Evolutionary conservation across 306 rosid genomes (phyloP).

Genomic region (Corylus heterophylla): DNA sequence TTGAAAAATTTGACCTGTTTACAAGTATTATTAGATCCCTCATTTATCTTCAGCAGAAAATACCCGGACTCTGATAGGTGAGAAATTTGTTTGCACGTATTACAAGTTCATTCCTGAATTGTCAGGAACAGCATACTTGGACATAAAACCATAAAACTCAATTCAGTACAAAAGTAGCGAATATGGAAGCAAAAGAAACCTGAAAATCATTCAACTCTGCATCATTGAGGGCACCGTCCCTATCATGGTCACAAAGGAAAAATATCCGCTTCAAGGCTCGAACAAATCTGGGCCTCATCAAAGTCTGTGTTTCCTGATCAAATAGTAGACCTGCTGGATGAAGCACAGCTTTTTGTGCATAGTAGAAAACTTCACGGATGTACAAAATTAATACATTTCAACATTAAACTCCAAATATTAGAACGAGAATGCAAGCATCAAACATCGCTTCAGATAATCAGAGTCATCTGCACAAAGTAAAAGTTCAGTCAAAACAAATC

Average conservation of each 20-base stretch:
- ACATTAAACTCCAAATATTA: background rate
- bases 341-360: conserved; percentile 97
- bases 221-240: conserved; percentile 81
- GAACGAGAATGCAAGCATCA: conserved; percentile 6
- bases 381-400: conserved; percentile 31
- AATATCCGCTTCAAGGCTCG: conserved; percentile 93
- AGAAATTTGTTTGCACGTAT: background rate
- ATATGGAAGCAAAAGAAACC: conserved; percentile 22
- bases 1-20: conserved; percentile 93
- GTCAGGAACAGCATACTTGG: background rate
- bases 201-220: conserved; percentile 65
- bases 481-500: background rate
- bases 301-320: conserved; percentile 91
- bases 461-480: background rate
- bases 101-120: background rate
- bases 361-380: conserved; percentile 97
- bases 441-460: conserved; percentile 4
- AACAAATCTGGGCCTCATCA: conserved; percentile 90
- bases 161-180: background rate
- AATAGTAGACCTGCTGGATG: conserved; percentile 95
- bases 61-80: background rate
- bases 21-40: conserved; percentile 30
- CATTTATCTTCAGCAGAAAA: conserved; percentile 7
- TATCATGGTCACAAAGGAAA: conserved; percentile 90
- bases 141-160: background rate